A percentile compares a stretch with the other conserved stretches of the same genome.
These are phyloP conservation scores for Ensete ventricosum DNA, from an alignment of 176 grass and related monocot species.

Conservation along the genomic window DNA sequence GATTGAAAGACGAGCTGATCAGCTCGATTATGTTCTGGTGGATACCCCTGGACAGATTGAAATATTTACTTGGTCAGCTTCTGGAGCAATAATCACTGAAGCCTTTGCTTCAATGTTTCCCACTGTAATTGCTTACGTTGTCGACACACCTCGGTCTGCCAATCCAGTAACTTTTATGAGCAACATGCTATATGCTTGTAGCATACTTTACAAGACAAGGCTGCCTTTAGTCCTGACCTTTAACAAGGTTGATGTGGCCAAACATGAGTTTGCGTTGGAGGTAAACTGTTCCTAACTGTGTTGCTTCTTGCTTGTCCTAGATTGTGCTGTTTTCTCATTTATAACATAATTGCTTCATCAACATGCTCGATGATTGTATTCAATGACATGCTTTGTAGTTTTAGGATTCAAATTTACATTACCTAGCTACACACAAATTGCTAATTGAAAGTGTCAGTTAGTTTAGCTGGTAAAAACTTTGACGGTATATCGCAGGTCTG, in stretches of 20 bases:
- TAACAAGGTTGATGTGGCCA: constrained; percentile 88
- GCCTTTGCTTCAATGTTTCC: constrained; percentile 94
- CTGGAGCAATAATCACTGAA: constrained; percentile 96
- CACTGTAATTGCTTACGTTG: constrained; percentile 74
- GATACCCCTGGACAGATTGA: constrained; percentile 98
- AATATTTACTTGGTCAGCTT: constrained; percentile 98
- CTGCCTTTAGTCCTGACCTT: constrained; percentile 74
- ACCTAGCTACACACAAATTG: background rate
- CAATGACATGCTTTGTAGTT: background rate
- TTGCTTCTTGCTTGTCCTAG: background rate
- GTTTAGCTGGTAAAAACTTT: no score
- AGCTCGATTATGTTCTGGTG: constrained; percentile 85
- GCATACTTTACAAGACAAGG: constrained; percentile 90
- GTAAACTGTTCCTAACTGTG: constrained; percentile 23
- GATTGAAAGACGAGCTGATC: constrained; percentile 75
- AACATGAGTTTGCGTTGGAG: constrained; percentile 75
- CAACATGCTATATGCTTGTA: constrained; percentile 97
- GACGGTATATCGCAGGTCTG: no score
- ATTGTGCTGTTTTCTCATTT: background rate
- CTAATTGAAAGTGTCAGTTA: no score
- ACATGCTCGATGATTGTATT: background rate
- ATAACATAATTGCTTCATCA: background rate
- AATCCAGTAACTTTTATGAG: constrained; percentile 92
- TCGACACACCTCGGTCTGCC: constrained; percentile 80
- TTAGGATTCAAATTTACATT: background rate